phyloP scores from a whole-genome alignment of 495 filamentous ascomycete genomes.

The Podospora anserina region DNA sequence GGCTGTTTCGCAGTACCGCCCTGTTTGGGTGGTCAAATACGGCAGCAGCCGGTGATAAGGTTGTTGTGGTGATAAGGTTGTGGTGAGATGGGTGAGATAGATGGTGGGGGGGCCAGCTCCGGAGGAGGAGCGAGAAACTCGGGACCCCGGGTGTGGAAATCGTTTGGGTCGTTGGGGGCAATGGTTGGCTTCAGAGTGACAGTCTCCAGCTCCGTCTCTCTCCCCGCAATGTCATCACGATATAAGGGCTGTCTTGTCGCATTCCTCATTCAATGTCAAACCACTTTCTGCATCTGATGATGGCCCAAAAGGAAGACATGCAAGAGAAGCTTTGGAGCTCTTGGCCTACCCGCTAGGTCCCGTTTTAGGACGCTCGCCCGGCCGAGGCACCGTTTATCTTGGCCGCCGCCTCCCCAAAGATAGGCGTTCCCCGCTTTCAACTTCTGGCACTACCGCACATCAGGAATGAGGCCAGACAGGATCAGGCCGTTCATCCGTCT shows the following conservation, averaged over 20 bases:
- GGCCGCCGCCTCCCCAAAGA: background rate
- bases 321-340: background rate
- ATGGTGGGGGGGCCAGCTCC: too few species aligned
- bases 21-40: background rate
- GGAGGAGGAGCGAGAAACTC: background rate
- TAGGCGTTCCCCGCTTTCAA: conserved; percentile 12
- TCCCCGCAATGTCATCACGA: background rate
- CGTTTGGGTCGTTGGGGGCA: background rate
- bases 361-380: background rate
- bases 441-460: background rate
- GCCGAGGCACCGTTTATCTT: background rate
- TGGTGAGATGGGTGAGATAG: background rate
- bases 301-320: background rate
- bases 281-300: background rate
- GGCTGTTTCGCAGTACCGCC: background rate
- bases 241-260: background rate
- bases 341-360: background rate
- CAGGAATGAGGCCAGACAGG: background rate
- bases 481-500: background rate
- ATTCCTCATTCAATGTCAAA: background rate
- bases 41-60: background rate
- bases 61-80: background rate
- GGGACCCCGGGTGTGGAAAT: background rate
- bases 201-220: background rate
- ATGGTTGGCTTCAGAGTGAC: background rate